phyloP scores from a whole-genome alignment of 225 moss, liverwort and hornwort species.

The Sphagnum contortum region DNA sequence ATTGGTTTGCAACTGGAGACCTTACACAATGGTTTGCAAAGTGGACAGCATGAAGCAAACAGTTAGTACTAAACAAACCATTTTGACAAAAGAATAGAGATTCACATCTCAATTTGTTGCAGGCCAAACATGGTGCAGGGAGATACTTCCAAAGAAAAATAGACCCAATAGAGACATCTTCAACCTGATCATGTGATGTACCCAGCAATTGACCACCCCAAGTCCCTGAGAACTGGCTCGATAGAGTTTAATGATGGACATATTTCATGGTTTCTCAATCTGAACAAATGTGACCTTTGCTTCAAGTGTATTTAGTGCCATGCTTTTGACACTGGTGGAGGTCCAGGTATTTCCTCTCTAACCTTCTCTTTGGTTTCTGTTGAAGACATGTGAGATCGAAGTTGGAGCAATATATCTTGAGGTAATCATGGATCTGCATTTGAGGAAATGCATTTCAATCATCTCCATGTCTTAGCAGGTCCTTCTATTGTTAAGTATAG shows the following conservation, averaged over 20 bases:
- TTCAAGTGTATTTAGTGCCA: slow-evolving; percentile 69
- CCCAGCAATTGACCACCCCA: slow-evolving; percentile 2
- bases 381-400: background rate
- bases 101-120: too few relatives aligned
- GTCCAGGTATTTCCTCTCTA: slow-evolving; percentile 26
- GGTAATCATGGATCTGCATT: background rate
- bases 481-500: background rate
- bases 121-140: too few relatives aligned
- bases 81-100: slow-evolving; percentile 14
- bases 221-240: slow-evolving; percentile 6
- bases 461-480: background rate
- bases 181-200: slow-evolving; percentile 17
- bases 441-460: background rate
- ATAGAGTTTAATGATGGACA: slow-evolving; percentile 6
- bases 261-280: slow-evolving; percentile 11
- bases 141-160: too few relatives aligned
- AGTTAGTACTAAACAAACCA: slow-evolving; percentile 32
- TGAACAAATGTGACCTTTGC: slow-evolving; percentile 39
- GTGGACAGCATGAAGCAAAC: background rate
- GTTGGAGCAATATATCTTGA: background rate
- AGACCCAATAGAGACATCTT: slow-evolving; percentile 9
- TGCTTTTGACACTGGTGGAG: slow-evolving; percentile 54
- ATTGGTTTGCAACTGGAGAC: slow-evolving; percentile 5
- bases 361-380: too few relatives aligned
- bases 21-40: background rate